Percentiles rank a stretch among this genome's conserved stretches.
These are phyloP conservation scores for Acacia pycnantha DNA, from an alignment of 331 rosid genomes.

Conservation along the genomic window DNA sequence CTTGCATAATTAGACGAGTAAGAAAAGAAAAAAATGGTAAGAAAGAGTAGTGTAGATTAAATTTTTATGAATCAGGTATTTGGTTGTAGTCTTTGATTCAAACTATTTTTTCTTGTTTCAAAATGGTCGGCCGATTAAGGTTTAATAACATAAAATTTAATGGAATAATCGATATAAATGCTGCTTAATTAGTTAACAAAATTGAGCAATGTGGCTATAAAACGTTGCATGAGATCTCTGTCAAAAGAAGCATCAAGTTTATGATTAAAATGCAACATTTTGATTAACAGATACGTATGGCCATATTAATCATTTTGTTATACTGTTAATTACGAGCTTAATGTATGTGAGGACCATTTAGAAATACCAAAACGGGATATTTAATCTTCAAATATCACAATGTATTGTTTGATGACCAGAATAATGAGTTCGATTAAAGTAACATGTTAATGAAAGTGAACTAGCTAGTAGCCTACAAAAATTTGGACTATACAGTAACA, in stretches of 20 bases:
- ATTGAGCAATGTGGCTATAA: not conserved
- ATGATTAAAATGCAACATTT: not conserved
- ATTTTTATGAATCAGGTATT: not conserved
- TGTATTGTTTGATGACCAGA: not conserved
- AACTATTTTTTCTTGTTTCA: not conserved
- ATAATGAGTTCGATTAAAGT: not conserved
- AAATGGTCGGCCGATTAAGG: not conserved
- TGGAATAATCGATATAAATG: not conserved
- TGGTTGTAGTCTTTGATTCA: not conserved
- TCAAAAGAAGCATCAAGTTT: not conserved
- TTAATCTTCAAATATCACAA: not conserved
- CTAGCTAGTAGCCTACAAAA: not conserved
- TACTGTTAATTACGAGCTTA: not conserved
- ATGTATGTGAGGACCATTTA: not conserved
- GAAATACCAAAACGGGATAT: not conserved
- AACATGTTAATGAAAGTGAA: not conserved
- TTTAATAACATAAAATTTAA: not conserved
- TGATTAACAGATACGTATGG: not conserved
- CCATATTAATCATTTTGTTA: not conserved
- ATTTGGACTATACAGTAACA: not conserved
- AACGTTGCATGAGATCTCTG: not conserved
- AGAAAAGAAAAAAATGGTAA: not conserved
- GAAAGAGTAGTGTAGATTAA: not conserved
- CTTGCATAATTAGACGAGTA: slow-evolving; percentile 13
- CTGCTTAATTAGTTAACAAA: not conserved